Conservation (phyloP, 306 rosid genomes). For the Vigna nakashimae region DNA sequence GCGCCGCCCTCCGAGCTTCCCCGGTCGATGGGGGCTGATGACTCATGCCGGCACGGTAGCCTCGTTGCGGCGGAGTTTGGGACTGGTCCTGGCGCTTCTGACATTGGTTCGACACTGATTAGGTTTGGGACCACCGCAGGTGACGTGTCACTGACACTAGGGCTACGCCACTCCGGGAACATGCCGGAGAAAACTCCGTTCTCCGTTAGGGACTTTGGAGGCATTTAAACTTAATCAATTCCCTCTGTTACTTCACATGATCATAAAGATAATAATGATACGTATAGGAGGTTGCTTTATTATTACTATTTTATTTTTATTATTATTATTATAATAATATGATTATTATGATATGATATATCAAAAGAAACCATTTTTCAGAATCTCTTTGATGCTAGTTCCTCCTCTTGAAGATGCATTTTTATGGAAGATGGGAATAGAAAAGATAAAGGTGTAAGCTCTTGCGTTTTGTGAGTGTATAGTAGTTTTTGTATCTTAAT, state of each 20-base stretch:
- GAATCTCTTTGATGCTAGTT: conserved; percentile 23
- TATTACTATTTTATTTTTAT: conserved; percentile 27
- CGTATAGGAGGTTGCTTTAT: conserved; percentile 41
- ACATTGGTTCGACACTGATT: conserved; percentile 65
- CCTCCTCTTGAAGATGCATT: conserved; percentile 45
- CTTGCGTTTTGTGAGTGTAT: conserved; percentile 57
- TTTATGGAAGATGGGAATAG: conserved; percentile 43
- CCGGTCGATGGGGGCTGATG: conserved; percentile 49
- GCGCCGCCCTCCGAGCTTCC: conserved; percentile 48
- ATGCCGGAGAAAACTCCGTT: conserved; percentile 76
- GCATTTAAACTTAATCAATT: conserved; percentile 47
- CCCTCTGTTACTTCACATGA: conserved; percentile 31
- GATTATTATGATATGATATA: conserved; percentile 35
- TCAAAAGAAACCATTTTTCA: conserved; percentile 27
- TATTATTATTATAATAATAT: conserved; percentile 7
- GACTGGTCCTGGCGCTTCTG: conserved; percentile 62
- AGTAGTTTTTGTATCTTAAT: conserved; percentile 54
- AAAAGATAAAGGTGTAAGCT: conserved; percentile 43
- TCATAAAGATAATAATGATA: conserved; percentile 31
- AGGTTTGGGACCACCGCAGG: conserved; percentile 88
- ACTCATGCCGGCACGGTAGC: conserved; percentile 73
- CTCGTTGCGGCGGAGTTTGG: conserved; percentile 64
- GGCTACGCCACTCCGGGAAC: conserved; percentile 96
- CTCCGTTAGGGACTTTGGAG: conserved; percentile 84
- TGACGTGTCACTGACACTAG: conserved; percentile 96